Conservation (phyloP, 78 protist species). For the Chrysochromulina parva region DNA sequence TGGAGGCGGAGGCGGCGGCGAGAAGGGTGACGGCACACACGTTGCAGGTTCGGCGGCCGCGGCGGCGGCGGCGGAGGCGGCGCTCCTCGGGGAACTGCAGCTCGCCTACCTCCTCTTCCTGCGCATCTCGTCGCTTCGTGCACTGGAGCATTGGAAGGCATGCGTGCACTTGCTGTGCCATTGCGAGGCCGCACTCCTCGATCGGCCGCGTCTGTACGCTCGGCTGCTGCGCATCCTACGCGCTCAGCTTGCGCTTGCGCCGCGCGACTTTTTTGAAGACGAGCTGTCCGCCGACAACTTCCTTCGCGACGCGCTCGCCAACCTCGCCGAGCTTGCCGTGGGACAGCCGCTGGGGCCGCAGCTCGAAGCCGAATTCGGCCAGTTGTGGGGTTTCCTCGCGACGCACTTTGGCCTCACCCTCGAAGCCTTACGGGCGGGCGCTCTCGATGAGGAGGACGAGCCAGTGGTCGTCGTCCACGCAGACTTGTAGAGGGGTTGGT, state of each 20-base stretch:
- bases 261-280: neutral
- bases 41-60: neutral
- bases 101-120: neutral
- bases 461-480: no score
- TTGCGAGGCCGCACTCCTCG: neutral
- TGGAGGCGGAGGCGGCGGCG: no score
- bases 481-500: no score
- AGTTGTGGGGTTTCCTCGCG: no score
- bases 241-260: neutral
- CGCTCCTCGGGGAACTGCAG: conserved; percentile 3
- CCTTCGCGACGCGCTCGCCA: neutral
- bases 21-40: no score
- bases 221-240: neutral
- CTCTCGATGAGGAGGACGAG: no score
- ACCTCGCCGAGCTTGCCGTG: neutral
- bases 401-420: no score
- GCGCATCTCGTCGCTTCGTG: neutral
- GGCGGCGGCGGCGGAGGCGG: neutral
- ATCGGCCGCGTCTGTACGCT: neutral
- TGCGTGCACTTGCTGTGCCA: neutral
- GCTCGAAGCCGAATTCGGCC: no score
- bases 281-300: neutral
- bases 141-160: neutral
- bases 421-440: no score
- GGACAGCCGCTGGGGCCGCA: no score